Percentiles rank a stretch among this genome's conserved stretches.
phyloP scores from a whole-genome alignment of 768 basidiomycete genomes.

The Amanita fuliginea region DNA sequence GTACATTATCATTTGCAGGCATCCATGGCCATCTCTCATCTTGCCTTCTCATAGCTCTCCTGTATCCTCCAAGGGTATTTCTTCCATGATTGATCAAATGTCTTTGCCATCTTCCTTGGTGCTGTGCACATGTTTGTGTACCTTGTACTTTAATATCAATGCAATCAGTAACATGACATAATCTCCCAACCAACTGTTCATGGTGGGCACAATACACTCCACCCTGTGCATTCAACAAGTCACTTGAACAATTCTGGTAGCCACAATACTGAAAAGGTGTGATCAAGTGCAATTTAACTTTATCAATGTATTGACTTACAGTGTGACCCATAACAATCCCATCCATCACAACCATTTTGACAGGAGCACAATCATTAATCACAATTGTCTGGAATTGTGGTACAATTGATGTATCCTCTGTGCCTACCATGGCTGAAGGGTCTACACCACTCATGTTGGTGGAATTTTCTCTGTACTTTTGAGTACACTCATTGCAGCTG shows the following conservation, averaged over 20 bases:
- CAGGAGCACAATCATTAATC: not conserved
- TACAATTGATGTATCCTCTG: not conserved
- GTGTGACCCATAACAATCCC: no score
- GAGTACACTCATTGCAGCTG: slow-evolving; percentile 7
- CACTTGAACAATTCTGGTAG: not conserved
- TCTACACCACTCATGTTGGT: slow-evolving; percentile 8
- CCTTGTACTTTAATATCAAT: no score
- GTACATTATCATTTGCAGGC: no score
- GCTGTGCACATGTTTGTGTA: no score
- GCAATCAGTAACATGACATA: not conserved
- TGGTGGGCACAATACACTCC: no score
- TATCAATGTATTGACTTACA: not conserved
- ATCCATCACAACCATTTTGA: not conserved
- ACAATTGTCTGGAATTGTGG: not conserved
- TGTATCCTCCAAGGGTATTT: no score
- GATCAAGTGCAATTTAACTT: not conserved
- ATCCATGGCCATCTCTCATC: no score
- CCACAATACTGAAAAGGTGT: not conserved
- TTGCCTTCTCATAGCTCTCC: no score
- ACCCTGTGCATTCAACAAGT: no score
- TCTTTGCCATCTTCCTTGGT: no score
- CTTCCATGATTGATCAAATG: no score
- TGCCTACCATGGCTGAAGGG: not conserved
- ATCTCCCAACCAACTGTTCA: not conserved
- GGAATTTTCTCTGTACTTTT: slow-evolving; percentile 3